These are phyloP conservation scores for Camellia lanceoleosa DNA, from an alignment of 148 eudicot genomes.

Conservation along the genomic window DNA sequence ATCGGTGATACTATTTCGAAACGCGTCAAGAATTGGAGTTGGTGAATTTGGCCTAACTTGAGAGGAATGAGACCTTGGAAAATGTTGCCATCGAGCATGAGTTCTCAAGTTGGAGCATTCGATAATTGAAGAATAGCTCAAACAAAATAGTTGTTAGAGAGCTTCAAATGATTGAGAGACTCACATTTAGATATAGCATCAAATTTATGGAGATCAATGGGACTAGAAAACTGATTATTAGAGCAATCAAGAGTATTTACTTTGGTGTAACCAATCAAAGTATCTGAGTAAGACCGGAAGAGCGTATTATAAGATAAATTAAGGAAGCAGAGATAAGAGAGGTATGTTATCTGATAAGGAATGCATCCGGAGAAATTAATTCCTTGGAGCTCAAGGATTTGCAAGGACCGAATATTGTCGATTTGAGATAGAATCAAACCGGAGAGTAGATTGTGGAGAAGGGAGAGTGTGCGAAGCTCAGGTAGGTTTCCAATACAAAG, in stretches of 20 bases:
- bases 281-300: slow-evolving; percentile 28
- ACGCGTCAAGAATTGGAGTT: slow-evolving; percentile 54
- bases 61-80: slow-evolving; percentile 45
- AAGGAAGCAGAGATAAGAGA: slow-evolving; percentile 23
- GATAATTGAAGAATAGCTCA: slow-evolving; percentile 28
- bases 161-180: slow-evolving; percentile 37
- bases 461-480: slow-evolving; percentile 34
- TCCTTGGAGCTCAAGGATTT: slow-evolving; percentile 44
- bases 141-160: slow-evolving; percentile 39
- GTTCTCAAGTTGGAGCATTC: slow-evolving; percentile 47
- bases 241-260: slow-evolving; percentile 42
- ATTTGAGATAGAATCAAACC: slow-evolving; percentile 44
- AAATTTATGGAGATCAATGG: slow-evolving; percentile 11
- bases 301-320: slow-evolving; percentile 47
- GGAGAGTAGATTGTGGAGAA: slow-evolving; percentile 31
- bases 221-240: slow-evolving; percentile 33
- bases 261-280: slow-evolving; percentile 25
- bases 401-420: slow-evolving; percentile 24
- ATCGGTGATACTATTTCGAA: slow-evolving; percentile 57
- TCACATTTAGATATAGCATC: slow-evolving; percentile 22
- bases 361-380: slow-evolving; percentile 40
- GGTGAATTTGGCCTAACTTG: slow-evolving; percentile 36
- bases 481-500: slow-evolving; percentile 22
- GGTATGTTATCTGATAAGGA: no score
- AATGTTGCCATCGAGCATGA: slow-evolving; percentile 51